Percentiles rank a stretch among this genome's conserved stretches.
Conservation (phyloP, 306 rosid genomes). For the Medicago truncatula region MtrunA17r5.0-ANR NC_053046.1:26574501-26575000, state of each 20-base stretch:
- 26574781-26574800: constrained; percentile 69
- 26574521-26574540: constrained; percentile 15
- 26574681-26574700: constrained; percentile 51
- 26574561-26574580: background rate
- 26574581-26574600: background rate
- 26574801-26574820: constrained; percentile 68
- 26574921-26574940: constrained; percentile 33
- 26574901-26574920: constrained; percentile 51
- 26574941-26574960: background rate
- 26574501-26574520: background rate
- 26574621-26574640: constrained; percentile 20
- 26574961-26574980: background rate
- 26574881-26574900: constrained; percentile 78
- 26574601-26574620: constrained; percentile 12
- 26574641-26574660: constrained; percentile 50
- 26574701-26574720: constrained; percentile 61
- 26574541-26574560: background rate
- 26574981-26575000: background rate
- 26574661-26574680: constrained; percentile 33
- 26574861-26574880: constrained; percentile 82
- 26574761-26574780: constrained; percentile 72
- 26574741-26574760: constrained; percentile 69
- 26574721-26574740: constrained; percentile 65
- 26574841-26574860: constrained; percentile 76
- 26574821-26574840: constrained; percentile 76